phyloP scores from a whole-genome alignment of 1,284 basidiomycete species.

The Lentinula novae-zelandiae region DNA sequence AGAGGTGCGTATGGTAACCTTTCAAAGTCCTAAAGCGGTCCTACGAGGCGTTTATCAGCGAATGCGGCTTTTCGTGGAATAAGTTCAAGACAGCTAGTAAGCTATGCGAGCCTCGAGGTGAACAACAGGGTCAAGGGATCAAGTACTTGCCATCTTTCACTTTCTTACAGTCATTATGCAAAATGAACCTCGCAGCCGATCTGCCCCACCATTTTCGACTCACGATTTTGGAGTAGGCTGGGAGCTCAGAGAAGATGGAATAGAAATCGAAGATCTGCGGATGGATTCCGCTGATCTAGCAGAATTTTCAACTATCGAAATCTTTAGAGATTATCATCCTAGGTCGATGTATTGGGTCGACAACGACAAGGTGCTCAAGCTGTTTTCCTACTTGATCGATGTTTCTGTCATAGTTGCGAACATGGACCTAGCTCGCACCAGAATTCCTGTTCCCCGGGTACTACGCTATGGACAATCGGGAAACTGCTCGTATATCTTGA shows the following conservation, averaged over 20 bases:
- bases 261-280: not conserved
- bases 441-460: not conserved
- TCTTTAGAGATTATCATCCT: not conserved
- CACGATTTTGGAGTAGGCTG: not conserved
- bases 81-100: no score
- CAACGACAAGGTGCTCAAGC: not conserved
- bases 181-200: not conserved
- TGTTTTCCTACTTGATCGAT: not conserved
- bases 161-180: no score
- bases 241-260: not conserved
- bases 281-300: constrained; percentile 4
- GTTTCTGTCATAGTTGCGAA: not conserved
- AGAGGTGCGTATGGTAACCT: no score
- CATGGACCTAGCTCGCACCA: constrained; percentile 1
- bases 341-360: not conserved
- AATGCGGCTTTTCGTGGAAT: no score
- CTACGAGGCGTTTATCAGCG: no score
- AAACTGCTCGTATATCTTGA: constrained; percentile 5
- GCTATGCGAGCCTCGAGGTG: no score
- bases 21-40: no score
- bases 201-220: not conserved
- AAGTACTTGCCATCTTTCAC: no score
- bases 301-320: not conserved
- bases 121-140: no score
- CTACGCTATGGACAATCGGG: not conserved